Percentiles rank a stretch among this genome's conserved stretches.
Conservation (phyloP, 768 basidiomycete genomes). For the Tulasnella sp. region DNA sequence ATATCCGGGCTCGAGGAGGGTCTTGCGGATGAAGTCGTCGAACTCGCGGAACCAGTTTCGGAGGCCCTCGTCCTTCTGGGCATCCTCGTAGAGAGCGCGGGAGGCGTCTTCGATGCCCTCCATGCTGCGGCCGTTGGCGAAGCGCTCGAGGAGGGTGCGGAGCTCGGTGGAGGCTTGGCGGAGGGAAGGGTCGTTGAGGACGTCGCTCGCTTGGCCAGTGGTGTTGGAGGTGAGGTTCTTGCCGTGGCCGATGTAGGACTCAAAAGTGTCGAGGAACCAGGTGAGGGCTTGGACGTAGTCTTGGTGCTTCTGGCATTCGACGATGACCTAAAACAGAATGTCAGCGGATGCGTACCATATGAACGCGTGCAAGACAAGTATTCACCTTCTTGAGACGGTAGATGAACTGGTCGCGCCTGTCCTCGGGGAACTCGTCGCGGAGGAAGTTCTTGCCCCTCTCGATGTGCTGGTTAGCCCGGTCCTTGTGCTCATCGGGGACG, state of each 20-base stretch:
- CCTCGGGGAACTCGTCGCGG: constrained; percentile 77
- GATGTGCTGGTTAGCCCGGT: constrained; percentile 38
- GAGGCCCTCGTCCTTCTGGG: constrained; percentile 61
- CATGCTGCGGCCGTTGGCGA: constrained; percentile 66
- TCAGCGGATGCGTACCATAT: not conserved
- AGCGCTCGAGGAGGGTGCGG: constrained; percentile 77
- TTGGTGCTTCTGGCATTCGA: constrained; percentile 86
- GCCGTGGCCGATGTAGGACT: constrained; percentile 50
- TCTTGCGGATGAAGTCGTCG: constrained; percentile 54
- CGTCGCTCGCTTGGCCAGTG: constrained; percentile 24
- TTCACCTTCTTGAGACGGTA: constrained; percentile 82
- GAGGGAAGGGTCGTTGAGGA: constrained; percentile 43
- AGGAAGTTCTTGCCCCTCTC: constrained; percentile 58
- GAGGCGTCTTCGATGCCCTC: constrained; percentile 57
- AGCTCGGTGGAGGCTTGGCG: constrained; percentile 48
- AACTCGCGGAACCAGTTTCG: constrained; percentile 58
- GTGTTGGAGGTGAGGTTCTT: constrained; percentile 27
- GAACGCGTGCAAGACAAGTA: not conserved
- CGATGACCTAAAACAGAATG: constrained; percentile 44
- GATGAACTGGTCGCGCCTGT: constrained; percentile 85
- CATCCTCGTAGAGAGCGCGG: constrained; percentile 60
- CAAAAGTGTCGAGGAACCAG: constrained; percentile 57
- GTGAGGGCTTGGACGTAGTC: constrained; percentile 74
- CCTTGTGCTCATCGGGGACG: constrained; percentile 59
- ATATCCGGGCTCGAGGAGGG: constrained; percentile 72